Evolutionary conservation across 1,284 basidiomycete genomes (phyloP), one percentile per base, ranked within the genome.

Genomic region (Xerocomus alliaceus): DNA sequence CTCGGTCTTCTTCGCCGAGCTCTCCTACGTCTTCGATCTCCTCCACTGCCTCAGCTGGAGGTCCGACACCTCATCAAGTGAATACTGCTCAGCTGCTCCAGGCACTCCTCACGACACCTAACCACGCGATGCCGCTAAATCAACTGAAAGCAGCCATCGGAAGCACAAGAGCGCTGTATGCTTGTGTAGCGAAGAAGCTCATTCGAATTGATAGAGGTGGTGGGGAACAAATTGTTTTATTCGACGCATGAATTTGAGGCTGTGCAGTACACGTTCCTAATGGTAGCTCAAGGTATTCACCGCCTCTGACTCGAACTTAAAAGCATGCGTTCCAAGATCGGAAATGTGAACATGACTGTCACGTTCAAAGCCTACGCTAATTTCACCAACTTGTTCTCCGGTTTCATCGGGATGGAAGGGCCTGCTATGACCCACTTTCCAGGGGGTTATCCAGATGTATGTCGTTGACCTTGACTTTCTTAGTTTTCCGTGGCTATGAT

Each of bases 121-220:
- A 79, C 39, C 82, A 85, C 60, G 77, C 86, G 18, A 78, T 91
- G 73, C 78, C 88, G 7, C 73, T 92, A n/a, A 85, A 82, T 62
- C 81, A 81, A 63, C 78, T 88, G 18, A 92, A 91, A 73, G 84
- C 84, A 51, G 71, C 80, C n/a, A 75, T 92, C n/a, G 78, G 81
- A 60, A 72, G 78, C 22, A 86, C 84, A 20, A 79, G 85, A 54
- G 83, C 87, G 13, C 71, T 90, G 10, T 90, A 88, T 69, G 83
- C 79, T 2, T 89, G 90, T 68, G 88, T 91, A 15, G 88, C 88
- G 26, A 92, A 92, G 76, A 81, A 89, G 59, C 75, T 92, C 53
- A 72, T 92, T 61, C 89, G 86, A 75, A 91, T 92, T 64, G 90
- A 92, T 54, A 79, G 91, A 50, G 84, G 88, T 31, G 83, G 85